Conservation (phyloP, 2,329 filamentous ascomycete species). For the Tolypocladium inflatum region DNA sequence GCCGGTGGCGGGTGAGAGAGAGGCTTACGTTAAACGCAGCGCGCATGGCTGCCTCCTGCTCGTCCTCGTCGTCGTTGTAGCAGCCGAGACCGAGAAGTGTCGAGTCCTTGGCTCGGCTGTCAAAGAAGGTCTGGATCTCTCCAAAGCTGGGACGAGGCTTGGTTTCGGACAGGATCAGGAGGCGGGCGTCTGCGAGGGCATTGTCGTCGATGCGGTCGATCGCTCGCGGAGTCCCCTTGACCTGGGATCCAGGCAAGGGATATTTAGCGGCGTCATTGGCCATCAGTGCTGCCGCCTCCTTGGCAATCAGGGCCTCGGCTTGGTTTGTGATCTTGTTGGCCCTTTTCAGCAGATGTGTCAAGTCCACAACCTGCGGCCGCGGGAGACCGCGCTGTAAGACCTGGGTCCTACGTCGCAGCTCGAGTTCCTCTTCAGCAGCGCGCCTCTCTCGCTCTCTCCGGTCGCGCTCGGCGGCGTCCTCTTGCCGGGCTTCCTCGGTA, state of each 20-base stretch:
- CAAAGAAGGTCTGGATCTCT: conserved; percentile 44
- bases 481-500: conserved; percentile 40
- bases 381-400: conserved; percentile 83
- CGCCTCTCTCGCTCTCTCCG: conserved; percentile 63
- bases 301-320: conserved; percentile 59
- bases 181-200: conserved; percentile 62
- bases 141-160: conserved; percentile 38
- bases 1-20: neutral
- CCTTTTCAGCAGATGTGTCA: conserved; percentile 55
- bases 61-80: conserved; percentile 68
- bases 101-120: conserved; percentile 40
- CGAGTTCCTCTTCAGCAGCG: conserved; percentile 64
- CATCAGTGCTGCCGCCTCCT: conserved; percentile 70
- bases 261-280: conserved; percentile 72
- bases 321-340: conserved; percentile 53
- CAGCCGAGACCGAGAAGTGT: conserved; percentile 72
- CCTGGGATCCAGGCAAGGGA: conserved; percentile 57
- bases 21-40: conserved; percentile 63
- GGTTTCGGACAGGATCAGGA: conserved; percentile 65
- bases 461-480: conserved; percentile 64
- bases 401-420: conserved; percentile 77
- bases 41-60: conserved; percentile 52
- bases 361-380: conserved; percentile 63
- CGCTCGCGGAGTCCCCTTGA: conserved; percentile 50
- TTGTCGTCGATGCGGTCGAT: conserved; percentile 61